These are phyloP conservation scores for Nicotiana undulata DNA, from an alignment of 257 asterid genomes.

Conservation along the genomic window DNA sequence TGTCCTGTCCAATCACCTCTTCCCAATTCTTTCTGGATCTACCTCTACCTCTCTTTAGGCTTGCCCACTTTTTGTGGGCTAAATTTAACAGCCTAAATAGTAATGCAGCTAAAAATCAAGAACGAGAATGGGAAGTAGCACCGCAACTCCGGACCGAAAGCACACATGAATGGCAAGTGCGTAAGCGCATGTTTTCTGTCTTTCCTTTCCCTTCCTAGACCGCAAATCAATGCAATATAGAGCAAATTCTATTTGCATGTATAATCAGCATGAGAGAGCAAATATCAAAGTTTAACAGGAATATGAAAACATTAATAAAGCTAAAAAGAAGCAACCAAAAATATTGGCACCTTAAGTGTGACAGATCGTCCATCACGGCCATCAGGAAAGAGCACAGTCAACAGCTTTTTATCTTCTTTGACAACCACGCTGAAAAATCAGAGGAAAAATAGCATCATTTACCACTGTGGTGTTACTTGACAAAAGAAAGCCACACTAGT, in stretches of 20 bases:
- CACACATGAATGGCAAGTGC: too few species aligned
- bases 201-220: too few species aligned
- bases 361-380: slow-evolving; percentile 94
- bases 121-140: too few species aligned
- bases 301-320: not conserved
- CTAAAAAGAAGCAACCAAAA: not conserved
- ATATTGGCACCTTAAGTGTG: slow-evolving; percentile 70
- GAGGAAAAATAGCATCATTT: not conserved
- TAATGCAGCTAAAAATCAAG: too few species aligned
- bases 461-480: not conserved
- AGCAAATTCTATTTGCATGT: not conserved
- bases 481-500: not conserved
- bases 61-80: not conserved
- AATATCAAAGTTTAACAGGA: not conserved
- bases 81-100: not conserved
- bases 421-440: slow-evolving; percentile 72
- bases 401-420: slow-evolving; percentile 85
- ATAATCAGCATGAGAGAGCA: not conserved
- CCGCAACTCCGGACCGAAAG: too few species aligned
- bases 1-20: too few species aligned
- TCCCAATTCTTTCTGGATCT: too few species aligned
- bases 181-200: too few species aligned
- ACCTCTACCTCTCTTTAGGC: too few species aligned
- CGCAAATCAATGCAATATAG: not conserved
- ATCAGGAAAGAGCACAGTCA: slow-evolving; percentile 84